phyloP scores from a whole-genome alignment of 805 yeast species.

The Candida mattraensis region DNA sequence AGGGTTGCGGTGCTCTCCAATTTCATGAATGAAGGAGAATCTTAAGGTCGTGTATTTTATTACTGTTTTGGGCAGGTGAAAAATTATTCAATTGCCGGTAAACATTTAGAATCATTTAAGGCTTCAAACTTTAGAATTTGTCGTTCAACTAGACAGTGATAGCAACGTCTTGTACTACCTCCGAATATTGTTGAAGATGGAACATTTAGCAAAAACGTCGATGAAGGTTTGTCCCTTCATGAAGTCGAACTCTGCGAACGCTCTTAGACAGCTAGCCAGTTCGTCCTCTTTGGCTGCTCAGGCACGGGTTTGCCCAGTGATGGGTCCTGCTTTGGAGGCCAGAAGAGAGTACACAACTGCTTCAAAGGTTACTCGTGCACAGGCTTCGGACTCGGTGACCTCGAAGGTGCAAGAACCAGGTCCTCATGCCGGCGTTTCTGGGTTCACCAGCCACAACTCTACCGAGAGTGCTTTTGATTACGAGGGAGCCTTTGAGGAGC shows the following conservation, averaged over 20 bases:
- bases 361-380: constrained; percentile 44
- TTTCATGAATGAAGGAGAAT: no score
- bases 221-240: constrained; percentile 84
- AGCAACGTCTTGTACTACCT: no score
- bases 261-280: constrained; percentile 56
- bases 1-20: no score
- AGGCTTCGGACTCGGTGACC: constrained; percentile 41
- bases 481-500: constrained; percentile 63
- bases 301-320: constrained; percentile 85
- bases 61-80: no score
- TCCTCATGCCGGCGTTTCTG: constrained; percentile 34
- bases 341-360: constrained; percentile 47
- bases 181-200: constrained; percentile 51
- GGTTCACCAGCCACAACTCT: constrained; percentile 34
- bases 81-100: no score
- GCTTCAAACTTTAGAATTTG: no score
- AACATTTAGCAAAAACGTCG: constrained; percentile 72
- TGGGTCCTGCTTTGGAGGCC: constrained; percentile 69
- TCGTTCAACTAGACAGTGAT: no score
- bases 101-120: no score
- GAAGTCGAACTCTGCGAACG: constrained; percentile 51
- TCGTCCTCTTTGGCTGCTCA: constrained; percentile 47
- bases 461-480: constrained; percentile 66
- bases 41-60: no score
- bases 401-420: constrained; percentile 23